Evolutionary conservation across 345 rosid species (phyloP).

Genomic region (Citropsis articulata): DNA sequence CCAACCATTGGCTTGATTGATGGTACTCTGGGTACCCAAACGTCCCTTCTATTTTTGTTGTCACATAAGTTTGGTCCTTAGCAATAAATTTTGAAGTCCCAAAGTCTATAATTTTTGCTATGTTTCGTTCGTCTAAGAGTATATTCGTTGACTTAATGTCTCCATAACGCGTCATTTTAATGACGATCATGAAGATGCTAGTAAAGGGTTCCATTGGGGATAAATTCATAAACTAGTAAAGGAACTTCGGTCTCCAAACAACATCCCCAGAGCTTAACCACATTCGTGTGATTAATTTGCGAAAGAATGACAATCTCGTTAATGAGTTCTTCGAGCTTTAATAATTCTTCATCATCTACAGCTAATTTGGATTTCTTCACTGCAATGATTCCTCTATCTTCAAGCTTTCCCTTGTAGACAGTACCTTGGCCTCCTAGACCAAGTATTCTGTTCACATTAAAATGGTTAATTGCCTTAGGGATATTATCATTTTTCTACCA

Average conservation of each 20-base stretch:
- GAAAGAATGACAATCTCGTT: conserved; percentile 9
- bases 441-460: neutral
- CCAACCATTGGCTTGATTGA: too few species aligned
- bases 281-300: conserved; percentile 2
- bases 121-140: too few species aligned
- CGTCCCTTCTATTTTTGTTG: too few species aligned
- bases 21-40: too few species aligned
- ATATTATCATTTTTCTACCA: too few species aligned
- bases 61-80: too few species aligned
- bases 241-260: neutral
- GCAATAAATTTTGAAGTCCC: too few species aligned
- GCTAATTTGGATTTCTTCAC: conserved; percentile 3
- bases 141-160: too few species aligned
- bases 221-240: neutral
- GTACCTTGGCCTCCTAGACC: conserved; percentile 13
- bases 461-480: conserved; percentile 9
- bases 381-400: conserved; percentile 5
- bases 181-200: neutral
- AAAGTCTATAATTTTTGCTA: too few species aligned
- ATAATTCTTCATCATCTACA: neutral
- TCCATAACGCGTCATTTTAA: too few species aligned
- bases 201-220: conserved; percentile 1
- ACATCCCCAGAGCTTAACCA: conserved; percentile 3
- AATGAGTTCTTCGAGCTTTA: conserved; percentile 6
- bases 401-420: conserved; percentile 2